A percentile compares a stretch with the other conserved stretches of the same genome.
Evolutionary conservation across 2,329 filamentous ascomycete genomes (phyloP).

Genomic region (Arthrinium phaeospermum): DNA sequence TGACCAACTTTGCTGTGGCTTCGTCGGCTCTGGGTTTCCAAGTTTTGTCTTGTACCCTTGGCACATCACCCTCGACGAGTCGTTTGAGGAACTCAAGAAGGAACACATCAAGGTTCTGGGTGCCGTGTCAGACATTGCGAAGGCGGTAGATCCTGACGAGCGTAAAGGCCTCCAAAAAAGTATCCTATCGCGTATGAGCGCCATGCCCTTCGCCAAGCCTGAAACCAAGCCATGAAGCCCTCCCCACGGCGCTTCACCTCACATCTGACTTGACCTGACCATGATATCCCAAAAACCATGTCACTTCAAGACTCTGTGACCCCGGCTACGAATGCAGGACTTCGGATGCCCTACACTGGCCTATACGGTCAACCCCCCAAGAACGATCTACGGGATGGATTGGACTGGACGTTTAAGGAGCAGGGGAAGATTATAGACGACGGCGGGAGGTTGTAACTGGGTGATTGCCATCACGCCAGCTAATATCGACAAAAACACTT

Average conservation of each 20-base stretch:
- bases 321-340: constrained; percentile 10
- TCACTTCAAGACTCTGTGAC: constrained; percentile 16
- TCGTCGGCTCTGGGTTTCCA: constrained; percentile 70
- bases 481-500: constrained; percentile 11
- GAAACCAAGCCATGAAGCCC: neutral
- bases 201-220: constrained; percentile 22
- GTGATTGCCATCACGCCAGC: constrained; percentile 5
- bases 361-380: constrained; percentile 10
- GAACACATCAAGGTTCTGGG: constrained; percentile 57
- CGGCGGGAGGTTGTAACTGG: constrained; percentile 2
- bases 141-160: constrained; percentile 37
- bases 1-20: constrained; percentile 71
- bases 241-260: neutral
- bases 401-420: constrained; percentile 2
- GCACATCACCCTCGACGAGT: constrained; percentile 69
- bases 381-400: constrained; percentile 14
- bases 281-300: constrained; percentile 11
- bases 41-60: constrained; percentile 74
- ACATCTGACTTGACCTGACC: constrained; percentile 3
- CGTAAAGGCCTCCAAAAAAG: constrained; percentile 35
- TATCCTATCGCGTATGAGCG: constrained; percentile 31
- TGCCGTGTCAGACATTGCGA: constrained; percentile 41
- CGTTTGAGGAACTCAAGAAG: constrained; percentile 63
- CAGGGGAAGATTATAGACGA: neutral
- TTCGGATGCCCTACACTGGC: constrained; percentile 11